Conservation (phyloP, 345 rosid genomes). For the Eucalyptus sp. region DNA sequence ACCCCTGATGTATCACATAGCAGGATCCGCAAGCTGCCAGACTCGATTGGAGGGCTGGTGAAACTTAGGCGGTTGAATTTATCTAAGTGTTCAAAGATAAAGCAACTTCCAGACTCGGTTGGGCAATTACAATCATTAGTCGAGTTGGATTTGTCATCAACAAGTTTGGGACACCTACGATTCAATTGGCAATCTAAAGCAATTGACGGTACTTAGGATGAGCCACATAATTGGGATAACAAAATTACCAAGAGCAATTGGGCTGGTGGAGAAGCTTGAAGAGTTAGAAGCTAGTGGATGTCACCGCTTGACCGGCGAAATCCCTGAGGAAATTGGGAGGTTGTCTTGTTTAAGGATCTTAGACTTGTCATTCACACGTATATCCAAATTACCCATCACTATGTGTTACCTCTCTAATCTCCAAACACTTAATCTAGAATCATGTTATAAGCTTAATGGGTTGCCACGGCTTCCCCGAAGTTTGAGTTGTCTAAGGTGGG, state of each 20-base stretch:
- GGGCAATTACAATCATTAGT: too few relatives aligned
- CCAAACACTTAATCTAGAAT: neutral
- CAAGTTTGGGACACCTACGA: too few relatives aligned
- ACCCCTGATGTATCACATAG: too few relatives aligned
- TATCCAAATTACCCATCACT: accelerated
- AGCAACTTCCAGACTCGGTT: accelerated
- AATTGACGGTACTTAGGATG: too few relatives aligned
- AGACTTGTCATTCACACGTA: accelerated
- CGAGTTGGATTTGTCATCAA: too few relatives aligned
- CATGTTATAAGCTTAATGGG: neutral
- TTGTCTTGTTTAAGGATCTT: neutral
- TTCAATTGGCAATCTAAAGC: too few relatives aligned
- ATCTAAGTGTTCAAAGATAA: accelerated
- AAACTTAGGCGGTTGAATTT: too few relatives aligned
- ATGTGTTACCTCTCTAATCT: accelerated
- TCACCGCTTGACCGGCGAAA: neutral
- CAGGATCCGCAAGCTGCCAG: accelerated
- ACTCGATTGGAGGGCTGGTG: too few relatives aligned
- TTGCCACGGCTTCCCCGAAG: neutral
- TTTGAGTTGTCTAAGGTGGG: neutral
- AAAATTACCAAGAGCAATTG: too few relatives aligned
- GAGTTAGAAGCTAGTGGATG: too few relatives aligned
- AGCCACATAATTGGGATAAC: too few relatives aligned
- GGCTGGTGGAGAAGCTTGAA: too few relatives aligned
- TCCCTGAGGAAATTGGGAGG: neutral